A percentile compares a stretch with the other conserved stretches of the same genome.
Evolutionary conservation across 495 filamentous ascomycete genomes (phyloP).

Genomic region (Penicillium subrubescens): DNA sequence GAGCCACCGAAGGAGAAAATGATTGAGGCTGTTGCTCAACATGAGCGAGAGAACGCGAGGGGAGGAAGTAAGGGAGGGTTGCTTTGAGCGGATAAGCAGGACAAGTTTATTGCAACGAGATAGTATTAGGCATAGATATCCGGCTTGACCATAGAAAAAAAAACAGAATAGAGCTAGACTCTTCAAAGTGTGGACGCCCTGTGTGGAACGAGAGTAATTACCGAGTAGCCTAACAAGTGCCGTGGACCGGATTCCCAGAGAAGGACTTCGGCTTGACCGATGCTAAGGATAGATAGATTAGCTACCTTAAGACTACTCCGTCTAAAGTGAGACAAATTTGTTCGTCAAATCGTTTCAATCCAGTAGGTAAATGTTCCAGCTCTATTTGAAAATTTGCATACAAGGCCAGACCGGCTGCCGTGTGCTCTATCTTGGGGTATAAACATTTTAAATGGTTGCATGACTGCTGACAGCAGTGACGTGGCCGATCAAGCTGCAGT

Average conservation of each 20-base stretch:
- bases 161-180: no score
- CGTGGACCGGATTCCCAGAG: no score
- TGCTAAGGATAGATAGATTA: no score
- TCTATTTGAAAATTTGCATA: neutral
- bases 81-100: neutral
- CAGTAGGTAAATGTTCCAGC: neutral
- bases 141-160: no score
- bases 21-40: constrained; percentile 12
- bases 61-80: constrained; percentile 1
- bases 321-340: neutral
- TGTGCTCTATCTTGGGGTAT: constrained; percentile 24
- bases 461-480: neutral
- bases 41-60: constrained; percentile 12
- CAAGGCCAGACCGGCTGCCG: constrained; percentile 24
- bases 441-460: neutral
- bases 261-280: no score
- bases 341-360: neutral
- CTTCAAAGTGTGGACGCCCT: no score
- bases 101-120: no score
- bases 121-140: neutral
- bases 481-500: constrained; percentile 20
- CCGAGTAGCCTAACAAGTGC: no score
- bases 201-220: neutral
- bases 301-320: neutral
- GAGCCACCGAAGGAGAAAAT: constrained; percentile 17